A percentile compares a stretch with the other conserved stretches of the same genome.
phyloP scores from a whole-genome alignment of 176 grass and related monocot species.

The Oryza rufipogon region DNA sequence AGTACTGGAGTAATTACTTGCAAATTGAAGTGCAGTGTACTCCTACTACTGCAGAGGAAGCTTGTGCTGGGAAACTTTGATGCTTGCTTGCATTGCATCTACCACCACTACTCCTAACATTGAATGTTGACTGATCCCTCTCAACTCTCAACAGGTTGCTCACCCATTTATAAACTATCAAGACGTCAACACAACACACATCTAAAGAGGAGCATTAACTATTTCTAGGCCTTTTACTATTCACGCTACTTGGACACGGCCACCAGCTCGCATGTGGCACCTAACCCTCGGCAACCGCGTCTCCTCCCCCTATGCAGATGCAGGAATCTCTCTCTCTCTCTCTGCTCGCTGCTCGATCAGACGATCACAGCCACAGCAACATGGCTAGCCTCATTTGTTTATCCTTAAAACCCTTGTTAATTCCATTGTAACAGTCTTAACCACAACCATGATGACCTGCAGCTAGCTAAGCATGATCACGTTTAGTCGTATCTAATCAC shows the following conservation, averaged over 20 bases:
- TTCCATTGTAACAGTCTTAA: neutral
- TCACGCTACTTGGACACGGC: conserved; percentile 25
- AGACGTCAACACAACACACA: conserved; percentile 8
- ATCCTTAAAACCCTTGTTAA: conserved; percentile 3
- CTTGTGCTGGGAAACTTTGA: neutral
- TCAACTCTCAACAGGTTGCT: conserved; percentile 3
- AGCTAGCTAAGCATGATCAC: neutral
- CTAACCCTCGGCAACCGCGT: conserved; percentile 30
- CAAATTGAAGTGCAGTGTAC: neutral
- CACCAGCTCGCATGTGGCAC: conserved; percentile 19
- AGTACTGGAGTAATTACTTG: no score
- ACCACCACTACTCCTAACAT: neutral
- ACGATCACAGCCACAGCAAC: neutral
- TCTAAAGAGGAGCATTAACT: conserved; percentile 6
- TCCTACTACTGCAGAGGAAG: neutral
- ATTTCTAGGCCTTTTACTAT: neutral
- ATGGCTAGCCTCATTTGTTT: neutral
- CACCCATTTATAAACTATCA: conserved; percentile 11
- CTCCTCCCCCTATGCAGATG: conserved; percentile 10
- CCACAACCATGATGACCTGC: neutral
- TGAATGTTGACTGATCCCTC: conserved; percentile 33
- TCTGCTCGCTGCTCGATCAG: neutral
- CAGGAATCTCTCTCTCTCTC: conserved; percentile 44
- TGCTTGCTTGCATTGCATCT: conserved; percentile 15
- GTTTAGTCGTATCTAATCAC: conserved; percentile 4